phyloP scores from a whole-genome alignment of 768 basidiomycete genomes.

The Agrocybe praecox region DNA sequence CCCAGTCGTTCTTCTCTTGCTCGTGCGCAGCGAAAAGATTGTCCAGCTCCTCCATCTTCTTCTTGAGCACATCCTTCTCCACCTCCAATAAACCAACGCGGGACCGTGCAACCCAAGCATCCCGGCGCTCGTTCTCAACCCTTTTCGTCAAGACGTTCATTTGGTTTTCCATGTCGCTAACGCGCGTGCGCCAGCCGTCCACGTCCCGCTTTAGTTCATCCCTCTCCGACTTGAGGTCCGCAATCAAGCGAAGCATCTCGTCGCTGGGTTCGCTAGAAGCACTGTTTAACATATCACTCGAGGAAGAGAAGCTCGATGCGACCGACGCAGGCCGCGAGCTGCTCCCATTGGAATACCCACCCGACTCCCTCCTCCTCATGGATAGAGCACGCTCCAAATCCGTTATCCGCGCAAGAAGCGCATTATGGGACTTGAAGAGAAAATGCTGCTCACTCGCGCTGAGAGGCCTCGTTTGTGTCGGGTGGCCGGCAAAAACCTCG shows the following conservation, averaged over 20 bases:
- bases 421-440: slow-evolving; percentile 82
- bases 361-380: slow-evolving; percentile 37
- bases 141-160: slow-evolving; percentile 63
- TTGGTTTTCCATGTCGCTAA: slow-evolving; percentile 76
- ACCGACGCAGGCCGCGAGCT: slow-evolving; percentile 56
- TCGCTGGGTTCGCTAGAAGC: slow-evolving; percentile 56
- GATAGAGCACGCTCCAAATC: slow-evolving; percentile 76
- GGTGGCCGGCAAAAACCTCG: slow-evolving; percentile 42
- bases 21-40: slow-evolving; percentile 27
- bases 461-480: slow-evolving; percentile 51
- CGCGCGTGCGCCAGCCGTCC: slow-evolving; percentile 82
- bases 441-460: slow-evolving; percentile 82
- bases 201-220: slow-evolving; percentile 90
- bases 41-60: slow-evolving; percentile 42
- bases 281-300: slow-evolving; percentile 27
- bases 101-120: slow-evolving; percentile 85
- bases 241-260: slow-evolving; percentile 75
- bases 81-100: slow-evolving; percentile 64
- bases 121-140: slow-evolving; percentile 77
- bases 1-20: slow-evolving; percentile 26
- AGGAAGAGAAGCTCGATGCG: slow-evolving; percentile 39
- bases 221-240: slow-evolving; percentile 84
- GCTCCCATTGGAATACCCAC: slow-evolving; percentile 31
- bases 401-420: slow-evolving; percentile 79
- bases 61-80: slow-evolving; percentile 63